Evolutionary conservation across 148 eudicot species (phyloP).

Genomic region (Arbutus unedo): DNA sequence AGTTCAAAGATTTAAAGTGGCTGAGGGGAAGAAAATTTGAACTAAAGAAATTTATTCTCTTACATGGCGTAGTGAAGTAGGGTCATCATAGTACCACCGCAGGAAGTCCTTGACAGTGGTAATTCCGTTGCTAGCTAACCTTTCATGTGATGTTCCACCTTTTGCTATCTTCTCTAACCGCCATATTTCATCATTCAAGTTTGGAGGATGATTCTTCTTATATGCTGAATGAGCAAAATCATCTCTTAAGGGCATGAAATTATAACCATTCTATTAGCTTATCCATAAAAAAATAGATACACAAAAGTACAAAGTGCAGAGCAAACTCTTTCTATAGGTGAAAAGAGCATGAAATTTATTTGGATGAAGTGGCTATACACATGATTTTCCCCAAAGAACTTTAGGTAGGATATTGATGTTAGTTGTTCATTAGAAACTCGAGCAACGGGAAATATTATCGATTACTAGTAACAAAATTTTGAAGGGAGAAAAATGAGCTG

Average conservation of each 20-base stretch:
- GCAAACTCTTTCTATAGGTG: not conserved
- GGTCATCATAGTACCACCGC: constrained; percentile 33
- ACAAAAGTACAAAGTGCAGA: not conserved
- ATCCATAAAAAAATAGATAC: not conserved
- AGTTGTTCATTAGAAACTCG: too few species aligned
- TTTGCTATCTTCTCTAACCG: constrained; percentile 64
- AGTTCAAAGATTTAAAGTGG: not conserved
- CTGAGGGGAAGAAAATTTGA: not conserved
- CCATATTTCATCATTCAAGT: constrained; percentile 71
- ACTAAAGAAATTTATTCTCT: constrained; percentile 19
- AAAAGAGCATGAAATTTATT: not conserved
- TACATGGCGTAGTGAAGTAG: constrained; percentile 47
- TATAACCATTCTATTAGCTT: not conserved
- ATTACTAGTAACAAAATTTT: too few species aligned
- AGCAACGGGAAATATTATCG: too few species aligned
- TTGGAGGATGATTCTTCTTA: constrained; percentile 74
- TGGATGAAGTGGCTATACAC: not conserved
- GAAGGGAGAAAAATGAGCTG: too few species aligned
- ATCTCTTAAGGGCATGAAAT: not conserved
- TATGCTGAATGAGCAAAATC: constrained; percentile 52
- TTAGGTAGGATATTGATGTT: not conserved
- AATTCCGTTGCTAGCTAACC: constrained; percentile 42
- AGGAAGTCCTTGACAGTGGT: constrained; percentile 56
- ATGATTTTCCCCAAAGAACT: not conserved
- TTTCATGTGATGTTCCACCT: constrained; percentile 54